Evolutionary conservation across 257 asterid species (phyloP), one percentile per base, ranked within the genome.

Genomic region (Scutellaria baicalensis): DNA sequence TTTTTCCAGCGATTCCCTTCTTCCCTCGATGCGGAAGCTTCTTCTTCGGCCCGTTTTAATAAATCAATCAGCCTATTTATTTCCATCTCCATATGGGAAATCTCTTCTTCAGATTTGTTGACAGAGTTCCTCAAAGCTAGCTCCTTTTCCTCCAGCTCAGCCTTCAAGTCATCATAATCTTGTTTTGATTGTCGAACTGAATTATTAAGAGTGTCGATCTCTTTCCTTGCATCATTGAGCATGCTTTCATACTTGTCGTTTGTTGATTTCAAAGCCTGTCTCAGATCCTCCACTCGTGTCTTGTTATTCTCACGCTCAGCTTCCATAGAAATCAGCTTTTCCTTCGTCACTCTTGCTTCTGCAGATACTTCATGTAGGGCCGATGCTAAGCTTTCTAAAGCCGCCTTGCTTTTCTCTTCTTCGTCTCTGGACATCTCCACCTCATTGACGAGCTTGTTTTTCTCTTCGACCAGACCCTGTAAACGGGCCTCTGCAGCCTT

Each of bases 401-500:
- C 96, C 77, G 81, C 89, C 81, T 86, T 91, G 82, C 88, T 82
- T 75, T 84, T 91, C 67, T 91, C 93, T 42, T 86, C 97, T 79
- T 88, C 97, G 8, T 86, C 89, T 76, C 81, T 85, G 6, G 89
- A 80, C 17, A 72, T 74, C 58, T 85, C 90, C 84, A 90, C 66
- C 61, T 88, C 91, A 18, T 72, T 76, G 13, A 82, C 64, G 58
- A 91, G 88, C 78, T 69, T 58, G 72, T 66, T 80, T 60, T 86
- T 86, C 69, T 86, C 95, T 79, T 84, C 91, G 79, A 79, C 60
- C 14, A 86, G 79, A 49, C 81, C 62, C 54, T 82, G 87, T 49
- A 85, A 82, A 43, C 79, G 81, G 44, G 65, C 86, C 77, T 90
- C 88, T 23, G 91, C 91, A 72, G 82, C 85, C 68, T 82, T 86